phyloP scores from a whole-genome alignment of 805 yeast genomes.

The Wickerhamiella kurtzmanii region DNA sequence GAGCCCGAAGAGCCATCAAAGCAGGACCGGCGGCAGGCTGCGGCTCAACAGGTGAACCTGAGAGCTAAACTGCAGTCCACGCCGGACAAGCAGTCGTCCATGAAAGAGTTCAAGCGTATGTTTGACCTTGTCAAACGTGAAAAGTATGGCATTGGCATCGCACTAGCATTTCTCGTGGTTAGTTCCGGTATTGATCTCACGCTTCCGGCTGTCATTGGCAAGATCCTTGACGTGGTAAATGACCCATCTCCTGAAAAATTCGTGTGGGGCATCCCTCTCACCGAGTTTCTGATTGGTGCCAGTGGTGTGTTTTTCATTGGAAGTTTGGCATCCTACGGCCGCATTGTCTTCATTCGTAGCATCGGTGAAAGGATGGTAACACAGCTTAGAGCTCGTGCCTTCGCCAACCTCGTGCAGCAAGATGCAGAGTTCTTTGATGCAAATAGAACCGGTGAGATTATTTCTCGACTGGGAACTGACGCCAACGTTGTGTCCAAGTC shows the following conservation, averaged over 20 bases:
- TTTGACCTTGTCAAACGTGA: constrained; percentile 48
- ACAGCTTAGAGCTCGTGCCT: constrained; percentile 60
- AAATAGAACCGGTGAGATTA: constrained; percentile 82
- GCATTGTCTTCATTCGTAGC: constrained; percentile 59
- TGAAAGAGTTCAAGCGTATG: constrained; percentile 34
- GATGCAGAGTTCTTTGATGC: constrained; percentile 83
- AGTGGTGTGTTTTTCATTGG: constrained; percentile 57
- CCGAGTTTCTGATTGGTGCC: constrained; percentile 50
- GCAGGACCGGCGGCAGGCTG: constrained; percentile 10
- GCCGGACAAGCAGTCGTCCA: constrained; percentile 2
- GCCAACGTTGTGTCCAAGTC: constrained; percentile 78
- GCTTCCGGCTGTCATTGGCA: constrained; percentile 74
- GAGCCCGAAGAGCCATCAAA: too few relatives aligned
- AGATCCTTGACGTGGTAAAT: constrained; percentile 61
- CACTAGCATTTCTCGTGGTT: constrained; percentile 47
- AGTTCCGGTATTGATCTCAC: constrained; percentile 73
- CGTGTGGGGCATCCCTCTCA: constrained; percentile 47
- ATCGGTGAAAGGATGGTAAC: constrained; percentile 86
- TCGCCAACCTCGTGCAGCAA: constrained; percentile 65
- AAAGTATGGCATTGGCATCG: constrained; percentile 39
- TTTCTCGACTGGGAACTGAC: constrained; percentile 77
- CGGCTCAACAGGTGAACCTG: constrained; percentile 22
- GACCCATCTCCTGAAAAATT: constrained; percentile 24
- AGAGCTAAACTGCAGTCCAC: constrained; percentile 21
- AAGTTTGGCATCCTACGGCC: constrained; percentile 64